phyloP scores from a whole-genome alignment of 352 stramenopile species.

The Globisporangium cylindrosporum region DNA sequence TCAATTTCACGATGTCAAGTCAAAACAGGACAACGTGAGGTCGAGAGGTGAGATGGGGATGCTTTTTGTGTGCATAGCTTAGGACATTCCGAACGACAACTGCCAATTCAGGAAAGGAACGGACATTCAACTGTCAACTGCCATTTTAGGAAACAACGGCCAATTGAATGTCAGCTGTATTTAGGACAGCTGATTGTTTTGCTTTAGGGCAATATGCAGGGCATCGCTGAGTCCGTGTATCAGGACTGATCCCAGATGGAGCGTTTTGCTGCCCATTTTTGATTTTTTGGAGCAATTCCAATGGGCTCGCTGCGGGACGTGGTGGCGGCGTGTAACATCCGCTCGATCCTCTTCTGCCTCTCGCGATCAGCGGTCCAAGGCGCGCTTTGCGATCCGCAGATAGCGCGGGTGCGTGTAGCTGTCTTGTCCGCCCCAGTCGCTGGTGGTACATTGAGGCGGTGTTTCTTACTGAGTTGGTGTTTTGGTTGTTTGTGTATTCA shows the following conservation, averaged over 20 bases:
- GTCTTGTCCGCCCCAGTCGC: not conserved
- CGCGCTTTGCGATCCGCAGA: not conserved
- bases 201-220: too few species aligned
- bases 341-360: slow-evolving; percentile 48
- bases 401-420: not conserved
- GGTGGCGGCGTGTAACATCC: slow-evolving; percentile 39
- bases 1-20: not conserved
- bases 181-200: too few species aligned
- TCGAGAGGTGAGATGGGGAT: not conserved
- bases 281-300: not conserved
- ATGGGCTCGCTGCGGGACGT: slow-evolving; percentile 16
- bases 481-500: too few species aligned
- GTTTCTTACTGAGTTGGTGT: not conserved
- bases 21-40: not conserved
- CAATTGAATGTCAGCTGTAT: too few species aligned
- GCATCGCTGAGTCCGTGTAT: too few species aligned
- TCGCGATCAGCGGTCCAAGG: slow-evolving; percentile 13
- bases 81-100: not conserved
- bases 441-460: not conserved
- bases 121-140: too few species aligned
- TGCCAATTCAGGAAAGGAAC: not conserved
- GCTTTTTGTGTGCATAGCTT: not conserved
- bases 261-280: too few species aligned
- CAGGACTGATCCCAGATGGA: too few species aligned
- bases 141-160: too few species aligned